These are phyloP conservation scores for Neurospora africana DNA, from an alignment of 495 filamentous ascomycete species.

Conservation along the genomic window DNA sequence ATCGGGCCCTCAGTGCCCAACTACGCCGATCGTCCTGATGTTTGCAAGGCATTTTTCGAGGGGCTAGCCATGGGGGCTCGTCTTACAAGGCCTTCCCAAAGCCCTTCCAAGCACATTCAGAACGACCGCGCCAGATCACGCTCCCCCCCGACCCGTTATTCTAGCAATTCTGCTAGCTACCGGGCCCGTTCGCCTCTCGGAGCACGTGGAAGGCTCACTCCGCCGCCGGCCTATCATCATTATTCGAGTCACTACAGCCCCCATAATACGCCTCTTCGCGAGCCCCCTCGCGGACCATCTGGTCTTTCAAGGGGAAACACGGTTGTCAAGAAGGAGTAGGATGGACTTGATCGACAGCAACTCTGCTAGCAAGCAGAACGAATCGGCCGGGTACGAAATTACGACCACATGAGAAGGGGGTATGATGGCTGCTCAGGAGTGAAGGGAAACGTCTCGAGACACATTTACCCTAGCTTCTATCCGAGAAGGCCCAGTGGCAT, in stretches of 20 bases:
- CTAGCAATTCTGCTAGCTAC: neutral
- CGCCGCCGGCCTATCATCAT: constrained; percentile 1
- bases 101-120: neutral
- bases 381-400: neutral
- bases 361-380: neutral
- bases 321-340: neutral
- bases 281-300: neutral
- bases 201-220: neutral
- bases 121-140: neutral
- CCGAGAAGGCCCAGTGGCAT: neutral
- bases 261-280: neutral
- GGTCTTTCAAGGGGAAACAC: neutral
- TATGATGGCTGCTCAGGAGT: neutral
- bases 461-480: neutral
- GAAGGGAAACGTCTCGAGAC: neutral
- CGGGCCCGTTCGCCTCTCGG: constrained; percentile 13
- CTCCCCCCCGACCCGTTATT: neutral
- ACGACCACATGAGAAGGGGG: neutral
- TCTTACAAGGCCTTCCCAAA: constrained; percentile 1
- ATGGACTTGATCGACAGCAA: neutral
- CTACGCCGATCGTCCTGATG: constrained; percentile 2
- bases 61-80: constrained; percentile 18
- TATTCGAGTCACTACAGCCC: constrained; percentile 4
- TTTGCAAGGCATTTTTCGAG: constrained; percentile 20
- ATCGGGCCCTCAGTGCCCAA: constrained; percentile 4